These are phyloP conservation scores for Penicillium sp. DNA, from an alignment of 2,329 filamentous ascomycete genomes.

Conservation along the genomic window DNA sequence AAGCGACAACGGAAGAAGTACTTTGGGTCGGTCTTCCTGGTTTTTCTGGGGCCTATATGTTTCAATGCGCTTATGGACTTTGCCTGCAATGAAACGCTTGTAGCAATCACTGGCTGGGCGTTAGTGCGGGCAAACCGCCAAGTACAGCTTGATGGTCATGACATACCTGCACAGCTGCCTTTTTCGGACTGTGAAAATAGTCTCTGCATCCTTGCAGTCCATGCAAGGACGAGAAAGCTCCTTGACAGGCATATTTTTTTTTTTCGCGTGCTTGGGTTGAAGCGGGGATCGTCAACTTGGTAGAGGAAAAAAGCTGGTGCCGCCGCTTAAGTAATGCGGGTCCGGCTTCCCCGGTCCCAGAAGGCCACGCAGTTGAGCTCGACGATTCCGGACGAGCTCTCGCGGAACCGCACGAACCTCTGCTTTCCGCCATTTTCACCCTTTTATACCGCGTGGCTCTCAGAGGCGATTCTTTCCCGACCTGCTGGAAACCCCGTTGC, in stretches of 20 bases:
- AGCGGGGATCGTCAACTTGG: constrained; percentile 2
- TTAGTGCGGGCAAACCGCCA: constrained; percentile 16
- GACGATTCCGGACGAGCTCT: constrained; percentile 15
- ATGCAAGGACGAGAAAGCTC: constrained; percentile 51
- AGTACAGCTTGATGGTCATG: not conserved
- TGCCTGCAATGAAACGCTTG: constrained; percentile 73
- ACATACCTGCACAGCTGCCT: constrained; percentile 65
- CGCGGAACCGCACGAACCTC: constrained; percentile 5
- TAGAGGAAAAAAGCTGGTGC: constrained; percentile 23
- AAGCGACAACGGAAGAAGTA: constrained; percentile 81
- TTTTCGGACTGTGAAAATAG: constrained; percentile 59
- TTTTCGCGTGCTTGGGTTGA: constrained; percentile 1
- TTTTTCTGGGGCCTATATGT: constrained; percentile 54
- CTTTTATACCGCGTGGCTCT: constrained; percentile 27
- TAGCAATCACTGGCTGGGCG: constrained; percentile 69
- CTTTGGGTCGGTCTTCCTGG: constrained; percentile 50
- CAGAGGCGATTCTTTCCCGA: constrained; percentile 20
- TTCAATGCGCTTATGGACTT: constrained; percentile 78
- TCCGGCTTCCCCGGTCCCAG: constrained; percentile 19
- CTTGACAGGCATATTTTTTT: constrained; percentile 44
- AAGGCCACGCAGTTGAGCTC: constrained; percentile 17
- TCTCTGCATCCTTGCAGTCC: constrained; percentile 59
- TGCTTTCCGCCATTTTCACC: constrained; percentile 2
- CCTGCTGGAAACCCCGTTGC: constrained; percentile 29
- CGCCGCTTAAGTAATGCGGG: constrained; percentile 34